phyloP scores from a whole-genome alignment of 352 stramenopile species.

The Phytophthora sojae region DNA sequence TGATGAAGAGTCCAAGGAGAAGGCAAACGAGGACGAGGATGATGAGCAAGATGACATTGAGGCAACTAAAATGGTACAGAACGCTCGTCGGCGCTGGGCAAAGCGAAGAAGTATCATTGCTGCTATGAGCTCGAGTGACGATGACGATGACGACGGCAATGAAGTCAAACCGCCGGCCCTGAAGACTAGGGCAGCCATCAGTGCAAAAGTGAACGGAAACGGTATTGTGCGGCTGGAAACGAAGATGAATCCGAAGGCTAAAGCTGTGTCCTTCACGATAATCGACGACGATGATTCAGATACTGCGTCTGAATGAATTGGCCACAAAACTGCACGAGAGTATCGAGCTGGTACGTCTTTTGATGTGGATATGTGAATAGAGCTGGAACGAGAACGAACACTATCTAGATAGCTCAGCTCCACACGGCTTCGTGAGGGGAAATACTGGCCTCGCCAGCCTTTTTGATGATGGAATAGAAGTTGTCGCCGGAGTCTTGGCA shows the following conservation, averaged over 20 bases:
- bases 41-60: slow-evolving; percentile 20
- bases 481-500: slow-evolving; percentile 52
- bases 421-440: slow-evolving; percentile 52
- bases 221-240: neutral
- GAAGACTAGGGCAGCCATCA: slow-evolving; percentile 1
- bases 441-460: slow-evolving; percentile 48
- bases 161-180: slow-evolving; percentile 14
- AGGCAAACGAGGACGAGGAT: slow-evolving; percentile 9
- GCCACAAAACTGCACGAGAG: neutral
- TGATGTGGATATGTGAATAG: slow-evolving; percentile 28
- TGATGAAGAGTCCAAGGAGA: slow-evolving; percentile 27
- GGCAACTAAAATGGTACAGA: slow-evolving; percentile 19
- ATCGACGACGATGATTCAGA: slow-evolving; percentile 45
- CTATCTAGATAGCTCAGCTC: slow-evolving; percentile 39
- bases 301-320: slow-evolving; percentile 38
- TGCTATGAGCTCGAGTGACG: slow-evolving; percentile 20
- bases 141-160: slow-evolving; percentile 30
- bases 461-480: slow-evolving; percentile 81
- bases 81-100: slow-evolving; percentile 13
- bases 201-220: slow-evolving; percentile 7
- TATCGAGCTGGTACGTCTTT: slow-evolving; percentile 7
- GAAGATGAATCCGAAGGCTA: slow-evolving; percentile 21
- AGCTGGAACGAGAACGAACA: slow-evolving; percentile 2
- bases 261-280: slow-evolving; percentile 19
- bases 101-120: slow-evolving; percentile 22